Conservation (phyloP, 164 flowering plant species). For the Paratinospora sagittata region DNA sequence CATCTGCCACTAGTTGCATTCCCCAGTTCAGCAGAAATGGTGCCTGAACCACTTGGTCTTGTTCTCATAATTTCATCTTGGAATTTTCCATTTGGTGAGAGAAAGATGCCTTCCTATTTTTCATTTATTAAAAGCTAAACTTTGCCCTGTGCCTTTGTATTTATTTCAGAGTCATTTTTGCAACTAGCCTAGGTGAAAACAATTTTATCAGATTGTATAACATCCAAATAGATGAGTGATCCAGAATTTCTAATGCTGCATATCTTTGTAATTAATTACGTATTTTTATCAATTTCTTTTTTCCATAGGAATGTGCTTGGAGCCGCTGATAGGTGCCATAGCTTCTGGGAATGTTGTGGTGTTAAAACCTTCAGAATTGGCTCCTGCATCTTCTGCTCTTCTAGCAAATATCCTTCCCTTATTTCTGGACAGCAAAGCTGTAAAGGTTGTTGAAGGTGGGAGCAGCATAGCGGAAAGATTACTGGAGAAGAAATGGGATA, state of each 20-base stretch:
- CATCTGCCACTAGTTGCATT: constrained; percentile 44
- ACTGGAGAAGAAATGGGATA: constrained; percentile 73
- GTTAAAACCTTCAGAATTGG: constrained; percentile 75
- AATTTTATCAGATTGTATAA: too few species aligned
- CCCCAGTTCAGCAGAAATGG: constrained; percentile 56
- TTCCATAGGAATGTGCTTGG: constrained; percentile 54
- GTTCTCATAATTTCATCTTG: constrained; percentile 69
- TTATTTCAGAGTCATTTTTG: neutral
- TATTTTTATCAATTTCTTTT: neutral
- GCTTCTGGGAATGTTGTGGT: constrained; percentile 78
- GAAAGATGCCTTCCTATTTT: neutral
- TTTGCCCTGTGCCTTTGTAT: neutral
- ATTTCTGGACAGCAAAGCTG: constrained; percentile 56
- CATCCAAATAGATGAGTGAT: neutral
- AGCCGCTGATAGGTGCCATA: constrained; percentile 85
- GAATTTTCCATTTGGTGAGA: constrained; percentile 85
- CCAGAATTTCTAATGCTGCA: neutral
- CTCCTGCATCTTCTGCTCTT: constrained; percentile 60
- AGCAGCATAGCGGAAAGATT: constrained; percentile 32
- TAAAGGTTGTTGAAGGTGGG: constrained; percentile 68
- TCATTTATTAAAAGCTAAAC: neutral
- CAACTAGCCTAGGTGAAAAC: neutral
- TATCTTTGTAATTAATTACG: neutral
- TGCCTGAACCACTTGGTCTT: constrained; percentile 79
- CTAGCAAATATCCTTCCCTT: constrained; percentile 48